A percentile compares a stretch with the other conserved stretches of the same genome.
These are phyloP conservation scores for Mycosphaerella arachidis DNA, from an alignment of 2,329 filamentous ascomycete genomes.

Conservation along the genomic window DNA sequence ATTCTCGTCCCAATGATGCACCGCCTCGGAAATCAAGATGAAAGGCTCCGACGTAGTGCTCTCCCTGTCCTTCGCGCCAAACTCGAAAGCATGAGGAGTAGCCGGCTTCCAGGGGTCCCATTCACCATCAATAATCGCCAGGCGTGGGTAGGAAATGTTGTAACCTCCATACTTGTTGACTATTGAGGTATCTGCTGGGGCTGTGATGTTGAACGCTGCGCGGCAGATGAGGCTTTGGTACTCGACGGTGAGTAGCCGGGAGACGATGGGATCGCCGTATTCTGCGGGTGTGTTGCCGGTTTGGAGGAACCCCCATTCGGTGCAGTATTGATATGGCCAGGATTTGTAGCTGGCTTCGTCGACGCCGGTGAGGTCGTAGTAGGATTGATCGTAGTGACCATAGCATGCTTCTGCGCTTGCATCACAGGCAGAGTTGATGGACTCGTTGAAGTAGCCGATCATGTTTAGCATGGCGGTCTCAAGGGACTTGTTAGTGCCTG, in stretches of 20 bases:
- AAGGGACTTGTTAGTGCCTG: conserved; percentile 39
- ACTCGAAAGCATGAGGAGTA: conserved; percentile 62
- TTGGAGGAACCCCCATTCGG: conserved; percentile 72
- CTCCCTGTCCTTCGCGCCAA: conserved; percentile 48
- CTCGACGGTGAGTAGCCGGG: conserved; percentile 58
- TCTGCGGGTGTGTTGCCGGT: conserved; percentile 65
- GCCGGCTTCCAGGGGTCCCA: conserved; percentile 76
- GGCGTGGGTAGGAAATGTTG: conserved; percentile 64
- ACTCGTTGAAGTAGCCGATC: conserved; percentile 52
- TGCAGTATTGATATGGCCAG: conserved; percentile 58
- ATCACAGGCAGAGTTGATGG: conserved; percentile 39
- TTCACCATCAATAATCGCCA: conserved; percentile 73
- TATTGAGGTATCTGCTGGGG: conserved; percentile 56
- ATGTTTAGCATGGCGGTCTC: conserved; percentile 54
- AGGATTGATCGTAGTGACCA: conserved; percentile 43
- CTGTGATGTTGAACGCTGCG: conserved; percentile 64
- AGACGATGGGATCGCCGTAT: conserved; percentile 62
- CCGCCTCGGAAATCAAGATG: conserved; percentile 66
- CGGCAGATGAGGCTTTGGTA: conserved; percentile 61
- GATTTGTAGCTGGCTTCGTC: conserved; percentile 24
- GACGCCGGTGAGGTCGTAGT: conserved; percentile 11
- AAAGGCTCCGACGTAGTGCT: conserved; percentile 65
- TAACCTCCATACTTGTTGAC: conserved; percentile 77
- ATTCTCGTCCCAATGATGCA: conserved; percentile 61
- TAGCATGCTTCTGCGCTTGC: conserved; percentile 51